Conservation (phyloP, 176 grass and related monocot species). For the Raddia distichophylla region DNA sequence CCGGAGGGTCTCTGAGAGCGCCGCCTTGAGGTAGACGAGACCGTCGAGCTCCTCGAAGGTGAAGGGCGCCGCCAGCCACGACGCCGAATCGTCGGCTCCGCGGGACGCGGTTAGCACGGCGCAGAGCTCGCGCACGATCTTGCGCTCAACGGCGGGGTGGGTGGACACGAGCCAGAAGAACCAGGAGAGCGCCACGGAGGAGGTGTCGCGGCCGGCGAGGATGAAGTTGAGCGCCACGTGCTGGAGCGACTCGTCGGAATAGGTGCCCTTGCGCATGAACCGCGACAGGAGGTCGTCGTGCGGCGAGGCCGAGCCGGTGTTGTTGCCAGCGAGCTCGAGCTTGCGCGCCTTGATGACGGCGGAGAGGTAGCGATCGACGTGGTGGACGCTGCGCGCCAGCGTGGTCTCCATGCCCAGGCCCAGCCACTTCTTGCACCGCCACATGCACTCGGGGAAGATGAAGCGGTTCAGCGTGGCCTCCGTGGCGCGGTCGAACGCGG, state of each 20-base stretch:
- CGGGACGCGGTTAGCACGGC: constrained; percentile 62
- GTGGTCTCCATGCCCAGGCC: constrained; percentile 86
- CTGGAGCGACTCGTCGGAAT: constrained; percentile 85
- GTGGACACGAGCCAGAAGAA: constrained; percentile 99
- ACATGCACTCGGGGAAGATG: constrained; percentile 90
- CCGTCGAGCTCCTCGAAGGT: constrained; percentile 87
- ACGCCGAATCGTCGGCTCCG: constrained; percentile 44
- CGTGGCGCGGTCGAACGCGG: constrained; percentile 84
- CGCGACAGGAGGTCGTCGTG: constrained; percentile 94
- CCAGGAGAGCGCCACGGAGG: constrained; percentile 94
- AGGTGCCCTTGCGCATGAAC: constrained; percentile 89
- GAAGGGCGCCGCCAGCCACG: constrained; percentile 66
- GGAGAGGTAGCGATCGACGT: constrained; percentile 87
- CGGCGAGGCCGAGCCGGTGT: constrained; percentile 19
- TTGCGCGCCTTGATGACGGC: constrained; percentile 85
- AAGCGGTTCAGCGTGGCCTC: constrained; percentile 87
- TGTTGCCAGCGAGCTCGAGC: constrained; percentile 56
- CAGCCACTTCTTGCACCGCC: constrained; percentile 92
- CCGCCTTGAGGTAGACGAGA: constrained; percentile 94
- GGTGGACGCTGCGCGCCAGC: constrained; percentile 68
- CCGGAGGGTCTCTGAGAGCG: constrained; percentile 88
- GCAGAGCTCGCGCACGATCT: constrained; percentile 73
- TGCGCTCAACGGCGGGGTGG: constrained; percentile 64
- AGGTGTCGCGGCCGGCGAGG: constrained; percentile 95
- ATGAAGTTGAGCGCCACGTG: constrained; percentile 98